Base-by-base conservation (phyloP, 2,329 filamentous ascomycete species). In the Scedosporium apiospermum region DNA sequence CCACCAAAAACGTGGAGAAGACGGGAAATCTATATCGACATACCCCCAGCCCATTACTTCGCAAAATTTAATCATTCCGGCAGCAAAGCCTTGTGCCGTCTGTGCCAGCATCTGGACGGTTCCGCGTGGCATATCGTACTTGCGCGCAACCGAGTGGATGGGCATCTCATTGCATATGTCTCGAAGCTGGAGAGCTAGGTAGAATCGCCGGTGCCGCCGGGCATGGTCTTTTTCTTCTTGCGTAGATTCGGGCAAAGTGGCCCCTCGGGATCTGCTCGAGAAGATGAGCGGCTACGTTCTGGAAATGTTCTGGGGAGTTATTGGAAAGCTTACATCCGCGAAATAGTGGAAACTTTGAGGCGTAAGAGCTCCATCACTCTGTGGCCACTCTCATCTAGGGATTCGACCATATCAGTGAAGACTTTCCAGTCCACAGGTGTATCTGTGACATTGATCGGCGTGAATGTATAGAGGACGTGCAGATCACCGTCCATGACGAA, bases 401-500 rank as follows among this genome's bases (percentile, higher is more conserved):
- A 69, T 65, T 91, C 88, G 72, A 92, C 81, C 71, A 90, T 86
- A 65, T 88, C 83, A 58, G 87, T 83, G 67, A 90, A 91, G 0
- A 86, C 81, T 61, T 83, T 82, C 89, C 89, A 92, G 67, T 91
- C 88, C 63, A 92, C 80, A 7, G 78, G 75, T 3, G 80, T 74
- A 1, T 75, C 76, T 27, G 78, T 75, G 58, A 82, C 78, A 58
- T 90, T 85, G 2, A 92, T 81, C 0, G 89, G 89, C 0, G 89
- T 91, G 66, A 92, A 91, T 44, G 85, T 86, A 70, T 92, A 93
- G 57, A 91, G 80, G 12, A 90, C 82, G 68, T 92, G 89, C 85
- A 93, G 87, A 65, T 93, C 89, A 3, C 88, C 87, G 69, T 92
- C 88, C 83, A 93, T 87, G 12, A 91, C 89, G 68, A 93, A 92